phyloP scores from a whole-genome alignment of 345 rosid genomes.

The Gossypium bickii region DNA sequence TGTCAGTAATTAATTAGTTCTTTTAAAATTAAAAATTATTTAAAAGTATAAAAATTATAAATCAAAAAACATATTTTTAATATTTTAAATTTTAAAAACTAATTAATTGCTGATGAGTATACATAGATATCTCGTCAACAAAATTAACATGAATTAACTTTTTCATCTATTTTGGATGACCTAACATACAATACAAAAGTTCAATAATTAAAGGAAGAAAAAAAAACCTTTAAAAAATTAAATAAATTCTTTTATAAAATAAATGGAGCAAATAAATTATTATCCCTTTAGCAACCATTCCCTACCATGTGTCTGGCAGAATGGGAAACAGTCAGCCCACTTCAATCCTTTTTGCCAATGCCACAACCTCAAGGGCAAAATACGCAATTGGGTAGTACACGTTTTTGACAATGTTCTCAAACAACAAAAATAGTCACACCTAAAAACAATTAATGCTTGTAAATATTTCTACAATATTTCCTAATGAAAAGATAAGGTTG shows the following conservation, averaged over 20 bases:
- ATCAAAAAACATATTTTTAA: no score
- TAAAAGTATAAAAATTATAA: no score
- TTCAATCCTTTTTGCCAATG: not conserved
- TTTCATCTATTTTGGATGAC: no score
- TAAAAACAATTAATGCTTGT: not conserved
- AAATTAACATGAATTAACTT: rapidly evolving
- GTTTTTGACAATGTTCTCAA: not conserved
- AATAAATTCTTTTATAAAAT: no score
- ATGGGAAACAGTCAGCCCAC: not conserved
- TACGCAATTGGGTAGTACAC: not conserved
- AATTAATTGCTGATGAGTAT: rapidly evolving
- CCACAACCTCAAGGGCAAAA: not conserved
- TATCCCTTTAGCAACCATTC: not conserved
- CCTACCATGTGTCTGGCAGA: not conserved
- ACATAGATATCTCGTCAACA: no score
- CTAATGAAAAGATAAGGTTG: not conserved
- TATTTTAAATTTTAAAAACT: no score
- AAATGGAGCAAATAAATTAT: no score
- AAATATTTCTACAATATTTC: not conserved
- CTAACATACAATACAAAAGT: no score
- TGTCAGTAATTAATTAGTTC: no score
- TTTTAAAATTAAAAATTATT: no score
- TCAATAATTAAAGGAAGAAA: rapidly evolving
- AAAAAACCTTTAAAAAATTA: no score
- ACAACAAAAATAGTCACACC: not conserved